phyloP scores from a whole-genome alignment of 2,329 filamentous ascomycete genomes.

The Trichoderma endophyticum region DNA sequence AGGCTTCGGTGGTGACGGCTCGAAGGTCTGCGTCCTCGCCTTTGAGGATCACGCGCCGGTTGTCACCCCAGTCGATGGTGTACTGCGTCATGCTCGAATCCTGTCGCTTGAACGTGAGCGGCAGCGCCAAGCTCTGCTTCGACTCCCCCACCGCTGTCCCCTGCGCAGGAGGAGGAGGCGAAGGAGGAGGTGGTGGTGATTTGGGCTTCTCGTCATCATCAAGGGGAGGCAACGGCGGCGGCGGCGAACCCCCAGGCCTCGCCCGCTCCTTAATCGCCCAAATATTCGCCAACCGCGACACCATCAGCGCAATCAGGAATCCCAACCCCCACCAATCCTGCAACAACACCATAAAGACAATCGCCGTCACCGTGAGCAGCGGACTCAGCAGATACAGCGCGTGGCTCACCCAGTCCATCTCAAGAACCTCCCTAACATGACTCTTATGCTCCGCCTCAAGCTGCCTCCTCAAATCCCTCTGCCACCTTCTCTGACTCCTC shows the following conservation, averaged over 20 bases:
- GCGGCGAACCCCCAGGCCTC: not conserved
- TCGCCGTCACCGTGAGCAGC: constrained; percentile 43
- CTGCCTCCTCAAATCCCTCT: constrained; percentile 1
- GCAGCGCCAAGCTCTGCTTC: not conserved
- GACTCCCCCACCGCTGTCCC: not conserved
- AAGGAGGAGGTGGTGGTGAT: not conserved
- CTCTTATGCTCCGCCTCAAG: constrained; percentile 4
- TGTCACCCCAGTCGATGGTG: constrained; percentile 50
- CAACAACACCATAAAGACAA: constrained; percentile 45
- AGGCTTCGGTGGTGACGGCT: constrained; percentile 55
- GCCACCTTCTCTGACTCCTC: not conserved
- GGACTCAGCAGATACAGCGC: constrained; percentile 48
- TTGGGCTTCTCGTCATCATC: not conserved
- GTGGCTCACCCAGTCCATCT: constrained; percentile 47
- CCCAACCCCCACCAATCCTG: constrained; percentile 52
- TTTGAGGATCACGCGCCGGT: constrained; percentile 50
- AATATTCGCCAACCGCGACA: constrained; percentile 55
- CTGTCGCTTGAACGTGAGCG: not conserved
- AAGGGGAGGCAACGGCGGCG: not conserved
- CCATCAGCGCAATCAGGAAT: constrained; percentile 47
- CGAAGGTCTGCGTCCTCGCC: constrained; percentile 56
- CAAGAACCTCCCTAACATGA: constrained; percentile 16
- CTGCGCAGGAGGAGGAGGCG: not conserved
- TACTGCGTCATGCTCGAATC: constrained; percentile 40
- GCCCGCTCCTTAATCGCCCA: constrained; percentile 53